Base-by-base conservation (phyloP, 768 basidiomycete genomes). In the Russula brevipes region DNA sequence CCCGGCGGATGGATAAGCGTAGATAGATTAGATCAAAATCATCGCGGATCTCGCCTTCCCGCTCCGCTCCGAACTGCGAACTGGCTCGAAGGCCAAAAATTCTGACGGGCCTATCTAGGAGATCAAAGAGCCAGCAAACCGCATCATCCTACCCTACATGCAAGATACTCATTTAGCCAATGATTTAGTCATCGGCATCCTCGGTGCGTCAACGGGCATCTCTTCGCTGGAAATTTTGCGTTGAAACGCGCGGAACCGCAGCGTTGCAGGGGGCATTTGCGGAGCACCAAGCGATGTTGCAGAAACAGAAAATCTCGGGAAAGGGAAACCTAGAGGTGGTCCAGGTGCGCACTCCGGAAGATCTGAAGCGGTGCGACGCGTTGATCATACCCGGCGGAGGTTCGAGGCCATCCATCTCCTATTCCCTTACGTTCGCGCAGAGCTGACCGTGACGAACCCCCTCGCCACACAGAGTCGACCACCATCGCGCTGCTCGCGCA, bases 381-480 rank as follows among this genome's bases (percentile, higher is more conserved):
- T 79, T 98, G 54, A 86, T 98, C 64, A 92, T 98, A 65, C 96
- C 96, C 11, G 96, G 95, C 7, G 96, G 96, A 77, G 89, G 89
- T 84, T 4, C 58, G 57, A 1, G 79, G 30, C 64, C 38, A 58
- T 36, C 3, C 12, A 16, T 19, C 17, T 38, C 24, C 17, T 24
- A 17, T 16, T 10, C 9, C 4, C 42, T 16, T 17, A 24, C 24
- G 24, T 19, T 19, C 12, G 36, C 42, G 3, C 33, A 9, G 9
- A n/a, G 5, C 16, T 33, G 19, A n/a, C 44, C 3, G 24, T 24
- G 24, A 24, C 24, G 24, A 24, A 1, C 24, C 24, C 24, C 24
- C n/a, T 31, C 5, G 10, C 46, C 8, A 1, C 8, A 1, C 68
- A 89, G 96, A 98, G 76, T 94, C 91, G 5, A 98, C 96, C 5